Evolutionary conservation across 2,329 filamentous ascomycete species (phyloP), one percentile per base, ranked within the genome.

Genomic region (Berkeleyomyces rouxiae): DNA sequence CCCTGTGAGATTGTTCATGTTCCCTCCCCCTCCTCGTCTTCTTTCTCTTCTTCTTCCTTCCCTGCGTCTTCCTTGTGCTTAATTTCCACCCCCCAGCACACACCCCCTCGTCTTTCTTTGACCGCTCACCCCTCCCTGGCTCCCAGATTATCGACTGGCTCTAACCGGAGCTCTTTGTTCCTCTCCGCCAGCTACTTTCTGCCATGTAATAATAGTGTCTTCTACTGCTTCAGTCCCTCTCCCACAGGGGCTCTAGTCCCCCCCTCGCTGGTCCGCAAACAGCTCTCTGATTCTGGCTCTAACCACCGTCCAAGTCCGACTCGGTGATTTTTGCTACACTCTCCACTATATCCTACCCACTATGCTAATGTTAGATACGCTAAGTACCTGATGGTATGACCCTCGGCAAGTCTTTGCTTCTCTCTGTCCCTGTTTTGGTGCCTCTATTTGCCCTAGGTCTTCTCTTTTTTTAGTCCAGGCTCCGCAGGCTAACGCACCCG

Each of bases 1-100:
- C 61, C 53, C 46, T n/a, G 43, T 59, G n/a, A 58, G 61, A 62
- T 62, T 62, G 42, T 11, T 42, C 42, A n/a, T 61, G 33, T 46
- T 16, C 31, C 13, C 58, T 42, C 58, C 37, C 13, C 36, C 58
- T n/a, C 37, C 11, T 23, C 13, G 9, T 46, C 58, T n/a, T 46
- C 33, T 42, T 46, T 33, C 13, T 9, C 1, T 42, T 46, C 44
- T 7, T 9, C 1, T 36, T 57, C 11, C 47, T 61, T 31, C n/a
- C 42, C 44, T 11, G 31, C 43, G n/a, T 44, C 13, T 43, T 49
- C 46, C 33, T 53, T 7, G 31, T 55, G 11, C 4, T 55, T 16
- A 42, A 51, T 58, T 40, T 55, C 49, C 42, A 46, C 58, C 42
- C 53, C 44, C 42, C 46, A 13, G 36, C 16, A 33, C 11, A 7